Evolutionary conservation across 176 grass and related monocot genomes (phyloP).

Genomic region (Bothriochloa decipiens): DNA sequence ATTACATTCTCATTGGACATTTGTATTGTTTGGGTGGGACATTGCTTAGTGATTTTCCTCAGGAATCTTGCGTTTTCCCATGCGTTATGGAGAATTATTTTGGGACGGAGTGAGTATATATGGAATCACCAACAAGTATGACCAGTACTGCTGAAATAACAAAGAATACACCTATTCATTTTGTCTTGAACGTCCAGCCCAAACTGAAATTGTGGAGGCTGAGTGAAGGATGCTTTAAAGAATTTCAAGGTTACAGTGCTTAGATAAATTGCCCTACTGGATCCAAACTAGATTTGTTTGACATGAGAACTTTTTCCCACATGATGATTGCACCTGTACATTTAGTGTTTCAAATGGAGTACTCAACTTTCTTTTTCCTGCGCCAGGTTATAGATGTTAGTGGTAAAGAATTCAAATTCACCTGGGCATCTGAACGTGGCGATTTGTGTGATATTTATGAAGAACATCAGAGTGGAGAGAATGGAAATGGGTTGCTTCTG

Average conservation of each 20-base stretch:
- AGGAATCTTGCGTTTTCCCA: slow-evolving; percentile 2
- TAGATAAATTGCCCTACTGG: slow-evolving; percentile 11
- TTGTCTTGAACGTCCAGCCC: neutral
- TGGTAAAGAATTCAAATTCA: slow-evolving; percentile 89
- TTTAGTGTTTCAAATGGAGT: slow-evolving; percentile 1
- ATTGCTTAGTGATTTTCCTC: neutral
- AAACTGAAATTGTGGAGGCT: neutral
- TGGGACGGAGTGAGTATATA: neutral
- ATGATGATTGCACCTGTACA: slow-evolving; percentile 13
- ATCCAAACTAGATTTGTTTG: slow-evolving; percentile 7
- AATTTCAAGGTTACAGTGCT: neutral
- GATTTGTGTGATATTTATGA: slow-evolving; percentile 98
- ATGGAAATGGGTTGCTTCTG: slow-evolving; percentile 83
- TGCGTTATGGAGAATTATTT: neutral
- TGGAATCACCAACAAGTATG: neutral
- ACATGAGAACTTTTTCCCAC: neutral
- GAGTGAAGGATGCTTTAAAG: slow-evolving; percentile 1
- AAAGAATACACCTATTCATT: neutral
- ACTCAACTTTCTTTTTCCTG: slow-evolving; percentile 37
- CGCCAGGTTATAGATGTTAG: slow-evolving; percentile 86
- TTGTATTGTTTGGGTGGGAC: slow-evolving; percentile 33
- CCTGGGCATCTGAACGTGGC: slow-evolving; percentile 68
- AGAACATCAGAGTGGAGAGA: slow-evolving; percentile 72
- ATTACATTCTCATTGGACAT: neutral
- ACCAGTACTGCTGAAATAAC: neutral